A percentile compares a stretch with the other conserved stretches of the same genome.
Evolutionary conservation across 768 basidiomycete species (phyloP).

Genomic region (Psilocybe tampanensis): DNA sequence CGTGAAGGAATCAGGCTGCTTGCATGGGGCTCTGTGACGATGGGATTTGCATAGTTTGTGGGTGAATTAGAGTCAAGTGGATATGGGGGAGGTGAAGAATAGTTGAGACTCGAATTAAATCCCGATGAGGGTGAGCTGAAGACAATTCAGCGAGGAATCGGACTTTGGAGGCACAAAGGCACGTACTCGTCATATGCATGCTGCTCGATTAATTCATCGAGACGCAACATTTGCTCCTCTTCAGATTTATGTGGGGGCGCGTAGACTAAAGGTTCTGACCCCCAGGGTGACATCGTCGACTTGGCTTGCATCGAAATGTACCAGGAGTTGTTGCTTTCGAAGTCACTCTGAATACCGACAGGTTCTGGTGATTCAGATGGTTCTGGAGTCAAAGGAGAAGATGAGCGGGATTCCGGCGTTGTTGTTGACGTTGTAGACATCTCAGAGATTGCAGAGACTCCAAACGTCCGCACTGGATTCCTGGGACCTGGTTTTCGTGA

Average conservation of each 20-base stretch:
- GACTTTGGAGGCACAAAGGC: conserved; percentile 13
- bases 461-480: conserved; percentile 17
- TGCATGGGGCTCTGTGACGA: conserved; percentile 30
- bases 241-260: conserved; percentile 47
- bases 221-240: conserved; percentile 57
- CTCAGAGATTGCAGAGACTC: conserved; percentile 18
- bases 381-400: conserved; percentile 73
- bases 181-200: conserved; percentile 78
- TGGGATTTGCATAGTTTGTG: conserved; percentile 20
- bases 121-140: conserved; percentile 37
- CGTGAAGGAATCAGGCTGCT: conserved; percentile 34
- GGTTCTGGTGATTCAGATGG: conserved; percentile 55
- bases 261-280: conserved; percentile 39
- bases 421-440: conserved; percentile 67
- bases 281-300: conserved; percentile 44
- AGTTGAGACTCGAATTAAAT: conserved; percentile 31
- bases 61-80: conserved; percentile 25
- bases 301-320: conserved; percentile 49
- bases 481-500: conserved; percentile 17
- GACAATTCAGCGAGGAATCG: conserved; percentile 15
- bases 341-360: conserved; percentile 50
- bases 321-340: conserved; percentile 58
- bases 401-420: conserved; percentile 63
- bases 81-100: conserved; percentile 33
- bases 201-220: conserved; percentile 76